Percentiles rank a stretch among this genome's conserved stretches.
Evolutionary conservation across 2,329 filamentous ascomycete genomes (phyloP).

Genomic region (Colletotrichum sp.): DNA sequence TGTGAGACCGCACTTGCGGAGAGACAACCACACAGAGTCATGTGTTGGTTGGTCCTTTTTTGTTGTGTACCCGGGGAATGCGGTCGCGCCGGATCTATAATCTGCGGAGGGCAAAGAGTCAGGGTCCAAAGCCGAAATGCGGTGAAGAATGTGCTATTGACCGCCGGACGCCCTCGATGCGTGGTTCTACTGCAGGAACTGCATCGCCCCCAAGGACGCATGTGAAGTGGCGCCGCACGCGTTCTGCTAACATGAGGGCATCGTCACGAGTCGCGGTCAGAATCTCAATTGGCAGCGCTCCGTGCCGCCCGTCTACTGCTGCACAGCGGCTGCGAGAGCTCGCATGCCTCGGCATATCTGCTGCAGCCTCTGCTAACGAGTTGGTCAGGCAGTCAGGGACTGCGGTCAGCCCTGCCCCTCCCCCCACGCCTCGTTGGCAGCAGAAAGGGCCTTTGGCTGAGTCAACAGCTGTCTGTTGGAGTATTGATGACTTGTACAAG

Average conservation of each 20-base stretch:
- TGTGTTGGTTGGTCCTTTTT: background rate
- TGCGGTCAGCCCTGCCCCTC: background rate
- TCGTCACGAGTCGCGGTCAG: conserved; percentile 4
- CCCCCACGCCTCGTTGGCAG: background rate
- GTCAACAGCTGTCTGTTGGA: background rate
- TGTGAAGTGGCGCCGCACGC: conserved; percentile 1
- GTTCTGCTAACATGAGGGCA: conserved; percentile 6
- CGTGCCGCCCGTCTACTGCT: background rate
- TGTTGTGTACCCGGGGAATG: background rate
- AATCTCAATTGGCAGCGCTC: background rate
- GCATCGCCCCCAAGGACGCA: background rate
- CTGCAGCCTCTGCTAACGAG: background rate
- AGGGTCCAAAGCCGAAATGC: conserved; percentile 7
- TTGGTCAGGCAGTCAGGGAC: background rate
- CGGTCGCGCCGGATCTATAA: background rate
- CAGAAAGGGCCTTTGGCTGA: background rate
- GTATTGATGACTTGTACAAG: background rate
- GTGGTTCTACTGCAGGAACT: conserved; percentile 17
- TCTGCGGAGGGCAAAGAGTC: background rate
- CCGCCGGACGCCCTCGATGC: background rate
- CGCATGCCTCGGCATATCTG: conserved; percentile 1
- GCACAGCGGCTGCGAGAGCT: background rate
- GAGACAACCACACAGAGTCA: conserved; percentile 1
- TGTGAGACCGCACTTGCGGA: background rate
- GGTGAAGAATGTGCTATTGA: conserved; percentile 3